Conservation (phyloP, 1,284 basidiomycete genomes). For the Cryptococcus floricola region DNA sequence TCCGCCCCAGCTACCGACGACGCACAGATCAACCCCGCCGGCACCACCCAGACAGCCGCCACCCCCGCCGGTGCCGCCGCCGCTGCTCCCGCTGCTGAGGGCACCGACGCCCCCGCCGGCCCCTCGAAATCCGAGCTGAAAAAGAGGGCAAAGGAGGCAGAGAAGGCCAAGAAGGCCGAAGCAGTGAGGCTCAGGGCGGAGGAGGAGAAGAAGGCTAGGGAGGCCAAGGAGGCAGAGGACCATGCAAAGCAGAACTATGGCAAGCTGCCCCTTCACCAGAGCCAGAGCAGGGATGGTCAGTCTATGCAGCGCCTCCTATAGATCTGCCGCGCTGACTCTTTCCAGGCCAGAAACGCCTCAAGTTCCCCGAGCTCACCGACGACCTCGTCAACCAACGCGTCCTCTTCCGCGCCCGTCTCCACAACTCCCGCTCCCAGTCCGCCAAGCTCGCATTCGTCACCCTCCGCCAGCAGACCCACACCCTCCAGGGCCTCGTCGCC, state of each 20-base stretch:
- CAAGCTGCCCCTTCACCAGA: slow-evolving; percentile 85
- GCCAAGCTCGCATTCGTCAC: slow-evolving; percentile 92
- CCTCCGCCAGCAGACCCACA: slow-evolving; percentile 82
- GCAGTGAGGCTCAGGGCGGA: slow-evolving; percentile 75
- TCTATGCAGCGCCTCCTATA: too few species aligned
- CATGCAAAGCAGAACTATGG: slow-evolving; percentile 85
- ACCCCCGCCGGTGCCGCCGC: slow-evolving; percentile 7
- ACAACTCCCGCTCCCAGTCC: slow-evolving; percentile 86
- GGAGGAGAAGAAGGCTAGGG: slow-evolving; percentile 69
- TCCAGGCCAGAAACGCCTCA: slow-evolving; percentile 53
- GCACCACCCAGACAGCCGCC: slow-evolving; percentile 10
- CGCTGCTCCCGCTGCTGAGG: slow-evolving; percentile 13
- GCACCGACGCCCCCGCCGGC: slow-evolving; percentile 27
- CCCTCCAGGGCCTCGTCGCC: slow-evolving; percentile 81
- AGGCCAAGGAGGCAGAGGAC: slow-evolving; percentile 73
- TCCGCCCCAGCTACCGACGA: slow-evolving; percentile 20
- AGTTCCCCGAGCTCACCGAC: slow-evolving; percentile 66
- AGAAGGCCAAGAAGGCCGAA: slow-evolving; percentile 87
- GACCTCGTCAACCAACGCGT: slow-evolving; percentile 73
- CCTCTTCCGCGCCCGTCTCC: slow-evolving; percentile 82
- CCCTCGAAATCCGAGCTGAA: slow-evolving; percentile 89
- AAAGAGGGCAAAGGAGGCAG: slow-evolving; percentile 85
- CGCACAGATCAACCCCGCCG: slow-evolving; percentile 6
- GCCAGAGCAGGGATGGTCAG: slow-evolving; percentile 61
- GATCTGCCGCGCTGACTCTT: slow-evolving; percentile 12